These are phyloP conservation scores for Penicillium argentinense DNA, from an alignment of 495 filamentous ascomycete genomes.

Conservation along the genomic window DNA sequence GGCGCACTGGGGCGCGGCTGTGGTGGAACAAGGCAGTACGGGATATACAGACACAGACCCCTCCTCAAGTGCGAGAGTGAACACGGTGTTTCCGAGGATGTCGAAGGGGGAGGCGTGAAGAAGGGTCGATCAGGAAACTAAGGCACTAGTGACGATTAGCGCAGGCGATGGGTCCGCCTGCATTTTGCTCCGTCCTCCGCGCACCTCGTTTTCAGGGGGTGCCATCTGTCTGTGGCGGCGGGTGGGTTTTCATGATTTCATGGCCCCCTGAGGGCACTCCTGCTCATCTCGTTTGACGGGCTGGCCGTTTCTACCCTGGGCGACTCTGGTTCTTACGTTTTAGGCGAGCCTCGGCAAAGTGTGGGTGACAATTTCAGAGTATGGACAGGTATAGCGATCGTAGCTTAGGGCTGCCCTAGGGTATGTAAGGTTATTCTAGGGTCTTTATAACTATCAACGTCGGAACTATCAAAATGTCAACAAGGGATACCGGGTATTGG, in stretches of 20 bases:
- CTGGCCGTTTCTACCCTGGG: not conserved
- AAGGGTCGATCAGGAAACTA: constrained; percentile 24
- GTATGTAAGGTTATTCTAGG: too few relatives aligned
- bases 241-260: constrained; percentile 6
- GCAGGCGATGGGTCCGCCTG: constrained; percentile 20
- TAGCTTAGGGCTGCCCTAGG: too few relatives aligned
- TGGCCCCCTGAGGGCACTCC: not conserved
- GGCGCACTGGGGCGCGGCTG: constrained; percentile 14
- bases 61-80: constrained; percentile 4
- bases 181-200: too few relatives aligned
- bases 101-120: constrained; percentile 13
- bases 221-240: constrained; percentile 10
- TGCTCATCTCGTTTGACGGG: not conserved
- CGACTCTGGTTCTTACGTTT: too few relatives aligned
- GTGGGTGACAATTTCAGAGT: too few relatives aligned
- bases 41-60: constrained; percentile 7
- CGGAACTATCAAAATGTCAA: too few relatives aligned
- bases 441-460: too few relatives aligned
- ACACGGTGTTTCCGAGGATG: constrained; percentile 19
- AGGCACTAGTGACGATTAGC: constrained; percentile 27
- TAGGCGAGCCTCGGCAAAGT: too few relatives aligned
- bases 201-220: too few relatives aligned
- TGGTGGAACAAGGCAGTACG: constrained; percentile 2
- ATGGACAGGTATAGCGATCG: too few relatives aligned
- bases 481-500: too few relatives aligned